Evolutionary conservation across 2,329 filamentous ascomycete genomes (phyloP).

Genomic region (Talaromyces sp.): DNA sequence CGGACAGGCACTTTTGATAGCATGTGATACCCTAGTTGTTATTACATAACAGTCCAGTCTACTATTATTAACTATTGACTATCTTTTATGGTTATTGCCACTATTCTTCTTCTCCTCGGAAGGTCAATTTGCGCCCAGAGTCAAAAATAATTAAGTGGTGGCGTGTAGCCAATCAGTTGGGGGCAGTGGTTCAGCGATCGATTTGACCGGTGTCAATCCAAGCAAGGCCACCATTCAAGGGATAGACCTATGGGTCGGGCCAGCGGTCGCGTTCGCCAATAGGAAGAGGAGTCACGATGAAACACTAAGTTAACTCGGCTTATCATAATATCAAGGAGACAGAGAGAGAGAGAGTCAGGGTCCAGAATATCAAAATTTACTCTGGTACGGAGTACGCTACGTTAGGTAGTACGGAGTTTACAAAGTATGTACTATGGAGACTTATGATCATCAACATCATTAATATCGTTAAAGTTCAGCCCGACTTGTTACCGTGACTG

Average conservation of each 20-base stretch:
- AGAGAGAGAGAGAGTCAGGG: neutral
- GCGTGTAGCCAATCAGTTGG: neutral
- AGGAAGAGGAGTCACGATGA: neutral
- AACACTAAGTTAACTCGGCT: neutral
- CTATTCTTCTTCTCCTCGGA: neutral
- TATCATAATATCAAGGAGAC: no score
- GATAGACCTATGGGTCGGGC: neutral
- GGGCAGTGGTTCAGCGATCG: neutral
- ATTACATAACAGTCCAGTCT: neutral
- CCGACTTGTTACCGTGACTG: no score
- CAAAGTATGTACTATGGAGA: neutral
- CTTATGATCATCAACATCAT: neutral
- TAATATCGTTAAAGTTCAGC: neutral
- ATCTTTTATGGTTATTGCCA: neutral
- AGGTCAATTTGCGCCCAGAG: neutral
- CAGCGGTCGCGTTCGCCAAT: neutral
- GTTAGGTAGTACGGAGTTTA: no score
- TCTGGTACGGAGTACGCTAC: no score
- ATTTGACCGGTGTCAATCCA: neutral
- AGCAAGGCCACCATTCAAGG: neutral
- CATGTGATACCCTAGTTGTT: slow-evolving; percentile 1
- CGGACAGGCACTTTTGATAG: neutral
- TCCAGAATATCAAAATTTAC: neutral
- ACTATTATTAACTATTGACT: neutral
- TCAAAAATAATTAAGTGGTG: neutral